Base-by-base conservation (phyloP, 1,284 basidiomycete species). In the Exobasidium cylindrosporum region DNA sequence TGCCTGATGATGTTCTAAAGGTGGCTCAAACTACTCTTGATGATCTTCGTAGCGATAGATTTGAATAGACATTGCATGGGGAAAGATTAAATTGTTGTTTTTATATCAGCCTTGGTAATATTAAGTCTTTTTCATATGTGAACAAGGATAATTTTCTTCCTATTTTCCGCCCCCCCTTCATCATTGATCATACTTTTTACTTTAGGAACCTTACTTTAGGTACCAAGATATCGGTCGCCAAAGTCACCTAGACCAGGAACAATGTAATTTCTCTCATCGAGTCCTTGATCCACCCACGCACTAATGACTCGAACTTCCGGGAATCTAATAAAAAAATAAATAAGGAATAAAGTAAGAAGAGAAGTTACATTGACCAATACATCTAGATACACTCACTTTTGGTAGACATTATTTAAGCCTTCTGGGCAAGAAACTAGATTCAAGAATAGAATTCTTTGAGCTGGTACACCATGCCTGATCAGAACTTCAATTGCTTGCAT, bases 401-500 rank as follows among this genome's bases (percentile, higher is more conserved):
- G 81, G 78, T 89, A 89, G 80, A 97, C 93, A 32, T 86, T 88
- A 64, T 85, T 85, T 66, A 98, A 83, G 4, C 95, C 95, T 82
- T 97, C 91, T 0, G 95, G 95, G 3, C 91, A 88, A 17, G 95
- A 88, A 69, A 95, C 92, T 78, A 99, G 82, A 81, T 98, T 97
- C 70, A 99, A 86, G 82, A 99, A 99, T 71, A 98, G 89, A 73
- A 99, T 97, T 61, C 88, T 80, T 89, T 88, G 13, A 86, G 86
- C 59, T 54, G 70, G 63, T 30, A 98, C 95, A 17, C 73, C 91
- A 75, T 93, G 88, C 59, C 92, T 89, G 79, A 89, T 86, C 23
- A 98, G 84, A 6, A 97, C 91, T 80, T 97, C 92, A 57, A 97
- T 91, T 0, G 95, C 95, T 81, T 97, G 97, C 82, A 96, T 93